Conservation (phyloP, 1,284 basidiomycete species). For the Vanrija sp. region DNA sequence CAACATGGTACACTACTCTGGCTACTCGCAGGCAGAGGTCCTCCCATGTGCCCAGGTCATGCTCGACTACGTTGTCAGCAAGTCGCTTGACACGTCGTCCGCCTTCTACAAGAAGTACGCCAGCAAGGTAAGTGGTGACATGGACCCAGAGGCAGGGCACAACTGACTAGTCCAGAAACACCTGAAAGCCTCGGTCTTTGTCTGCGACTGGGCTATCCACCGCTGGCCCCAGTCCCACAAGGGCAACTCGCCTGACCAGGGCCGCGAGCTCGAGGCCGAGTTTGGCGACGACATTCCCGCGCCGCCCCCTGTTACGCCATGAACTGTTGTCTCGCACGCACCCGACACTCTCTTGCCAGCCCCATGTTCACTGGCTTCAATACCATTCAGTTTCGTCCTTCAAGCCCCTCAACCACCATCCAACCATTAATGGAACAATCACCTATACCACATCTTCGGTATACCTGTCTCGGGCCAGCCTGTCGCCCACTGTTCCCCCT, state of each 20-base stretch:
- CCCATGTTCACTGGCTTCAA: no score
- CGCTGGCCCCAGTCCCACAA: constrained; percentile 32
- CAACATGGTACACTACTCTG: constrained; percentile 90
- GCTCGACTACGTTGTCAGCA: constrained; percentile 84
- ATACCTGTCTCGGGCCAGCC: background rate
- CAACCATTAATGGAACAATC: background rate
- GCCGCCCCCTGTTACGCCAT: constrained; percentile 2
- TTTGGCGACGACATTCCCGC: constrained; percentile 8
- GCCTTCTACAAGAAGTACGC: constrained; percentile 61
- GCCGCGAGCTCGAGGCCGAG: constrained; percentile 23
- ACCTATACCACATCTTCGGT: background rate
- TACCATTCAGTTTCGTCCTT: background rate
- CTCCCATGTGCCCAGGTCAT: constrained; percentile 86
- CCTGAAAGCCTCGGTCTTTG: constrained; percentile 64
- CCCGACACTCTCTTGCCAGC: background rate
- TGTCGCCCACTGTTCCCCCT: background rate
- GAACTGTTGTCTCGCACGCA: background rate
- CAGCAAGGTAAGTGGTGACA: constrained; percentile 54
- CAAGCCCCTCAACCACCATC: background rate
- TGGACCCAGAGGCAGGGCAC: background rate
- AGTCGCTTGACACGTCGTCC: constrained; percentile 58
- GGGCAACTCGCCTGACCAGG: constrained; percentile 16
- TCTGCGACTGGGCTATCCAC: constrained; percentile 51
- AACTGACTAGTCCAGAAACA: constrained; percentile 59
- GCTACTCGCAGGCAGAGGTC: constrained; percentile 78